phyloP scores from a whole-genome alignment of 495 filamentous ascomycete genomes.

The Talaromyces borbonicus region DNA sequence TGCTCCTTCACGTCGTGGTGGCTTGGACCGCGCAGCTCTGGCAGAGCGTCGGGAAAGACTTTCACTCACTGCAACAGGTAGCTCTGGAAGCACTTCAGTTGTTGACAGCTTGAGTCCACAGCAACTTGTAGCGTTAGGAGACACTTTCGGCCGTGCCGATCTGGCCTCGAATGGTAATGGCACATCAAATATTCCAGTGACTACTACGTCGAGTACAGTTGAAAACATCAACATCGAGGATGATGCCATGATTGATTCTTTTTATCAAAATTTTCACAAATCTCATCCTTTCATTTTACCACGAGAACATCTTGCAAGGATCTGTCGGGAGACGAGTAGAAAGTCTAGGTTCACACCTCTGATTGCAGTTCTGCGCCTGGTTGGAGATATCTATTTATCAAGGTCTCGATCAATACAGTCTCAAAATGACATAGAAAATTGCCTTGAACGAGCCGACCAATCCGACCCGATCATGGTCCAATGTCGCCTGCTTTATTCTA shows the following conservation, averaged over 20 bases:
- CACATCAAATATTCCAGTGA: no score
- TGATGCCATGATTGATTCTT: constrained; percentile 19
- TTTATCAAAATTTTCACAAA: constrained; percentile 21
- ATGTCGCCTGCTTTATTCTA: constrained; percentile 23
- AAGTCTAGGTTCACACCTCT: constrained; percentile 13
- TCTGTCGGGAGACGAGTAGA: constrained; percentile 15
- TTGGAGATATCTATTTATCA: constrained; percentile 18
- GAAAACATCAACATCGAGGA: constrained; percentile 9
- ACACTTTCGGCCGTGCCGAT: constrained; percentile 1
- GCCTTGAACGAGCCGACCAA: constrained; percentile 48
- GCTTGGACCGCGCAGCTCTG: constrained; percentile 20
- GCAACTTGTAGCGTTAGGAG: not conserved
- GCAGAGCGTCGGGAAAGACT: constrained; percentile 16
- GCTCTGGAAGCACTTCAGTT: not conserved
- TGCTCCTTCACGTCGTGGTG: constrained; percentile 43
- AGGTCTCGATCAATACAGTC: constrained; percentile 15
- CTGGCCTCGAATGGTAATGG: not conserved
- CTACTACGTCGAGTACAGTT: not conserved
- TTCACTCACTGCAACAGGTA: not conserved
- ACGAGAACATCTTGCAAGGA: constrained; percentile 9
- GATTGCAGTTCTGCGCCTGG: constrained; percentile 14
- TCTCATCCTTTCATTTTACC: constrained; percentile 21
- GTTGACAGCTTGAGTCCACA: constrained; percentile 3
- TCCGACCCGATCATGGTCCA: constrained; percentile 26
- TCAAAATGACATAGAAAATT: constrained; percentile 14